Evolutionary conservation across 2,329 filamentous ascomycete genomes (phyloP).

Genomic region (Laburnicola sp.): DNA sequence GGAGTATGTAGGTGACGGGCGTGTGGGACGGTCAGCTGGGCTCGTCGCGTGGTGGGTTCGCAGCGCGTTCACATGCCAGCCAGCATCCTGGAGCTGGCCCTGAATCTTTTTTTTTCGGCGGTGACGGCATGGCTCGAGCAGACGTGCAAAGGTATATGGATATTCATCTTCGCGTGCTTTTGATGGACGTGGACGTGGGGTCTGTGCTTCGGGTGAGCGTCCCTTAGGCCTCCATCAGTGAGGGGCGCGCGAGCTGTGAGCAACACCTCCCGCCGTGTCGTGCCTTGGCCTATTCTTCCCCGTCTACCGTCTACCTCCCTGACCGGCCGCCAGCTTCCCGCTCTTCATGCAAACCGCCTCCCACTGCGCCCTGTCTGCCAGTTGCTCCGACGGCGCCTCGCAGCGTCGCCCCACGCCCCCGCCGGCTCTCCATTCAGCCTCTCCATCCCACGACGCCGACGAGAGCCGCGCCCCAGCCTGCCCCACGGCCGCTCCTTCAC

Average conservation of each 20-base stretch:
- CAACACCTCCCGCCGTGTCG: background rate
- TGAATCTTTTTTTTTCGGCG: background rate
- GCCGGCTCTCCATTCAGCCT: background rate
- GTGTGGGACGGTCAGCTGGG: slow-evolving; percentile 27
- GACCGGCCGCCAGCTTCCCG: background rate
- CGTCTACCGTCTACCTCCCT: background rate
- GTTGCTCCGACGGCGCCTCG: background rate
- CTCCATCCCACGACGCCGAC: background rate
- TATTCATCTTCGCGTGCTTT: background rate
- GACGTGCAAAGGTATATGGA: background rate
- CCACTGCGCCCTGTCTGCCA: background rate
- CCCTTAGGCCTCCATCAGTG: background rate
- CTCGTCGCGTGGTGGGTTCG: slow-evolving; percentile 22
- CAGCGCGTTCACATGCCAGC: slow-evolving; percentile 27
- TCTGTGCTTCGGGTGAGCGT: background rate
- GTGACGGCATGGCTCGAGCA: background rate
- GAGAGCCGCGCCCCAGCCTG: slow-evolving; percentile 4
- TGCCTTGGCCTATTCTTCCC: background rate
- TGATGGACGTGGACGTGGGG: background rate
- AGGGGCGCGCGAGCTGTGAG: background rate
- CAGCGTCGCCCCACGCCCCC: background rate
- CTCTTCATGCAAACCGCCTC: no score
- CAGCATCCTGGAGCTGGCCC: slow-evolving; percentile 33
- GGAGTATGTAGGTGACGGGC: background rate
- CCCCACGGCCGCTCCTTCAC: background rate